Base-by-base conservation (phyloP, 2,329 filamentous ascomycete genomes). In the Xylaria sp. region DNA sequence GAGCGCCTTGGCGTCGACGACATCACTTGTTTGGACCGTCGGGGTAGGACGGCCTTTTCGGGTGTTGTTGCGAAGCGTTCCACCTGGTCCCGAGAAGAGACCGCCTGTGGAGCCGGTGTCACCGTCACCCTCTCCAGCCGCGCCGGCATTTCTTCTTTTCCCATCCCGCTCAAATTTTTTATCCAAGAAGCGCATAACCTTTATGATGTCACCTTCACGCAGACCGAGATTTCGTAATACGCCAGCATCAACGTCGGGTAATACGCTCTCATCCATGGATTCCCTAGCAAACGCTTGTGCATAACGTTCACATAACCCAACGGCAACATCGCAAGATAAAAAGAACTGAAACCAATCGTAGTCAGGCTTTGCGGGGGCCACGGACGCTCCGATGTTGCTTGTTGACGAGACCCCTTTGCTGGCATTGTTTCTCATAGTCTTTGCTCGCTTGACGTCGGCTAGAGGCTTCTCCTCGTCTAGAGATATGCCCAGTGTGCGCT, bases 301-400 rank as follows among this genome's bases (percentile, higher is more conserved):
- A 73, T 99, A 99, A 56, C 95, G 87, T 77, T 98, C 94, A 76
- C 95, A 99, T 46, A 97, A 88, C 60, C 96, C 92, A 49, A 94
- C 91, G 44, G 93, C 90, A 70, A 98, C 92, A 47, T 96, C 94
- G 74, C 93, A 96, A 65, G 89, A 88, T 40, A 99, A 80, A 82
- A 99, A 99, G 80, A 99, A 98, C 74, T 97, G 93, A 72, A 99
- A 99, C 95, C 95, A 99, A 75, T 99, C 95, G 74, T 98, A 96
- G 48, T 95, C 89, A 1, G 90, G 83, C 75, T 88, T 89, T 21
- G 78, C 75, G 47, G 81, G 79, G 67, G 90, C 83, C 31, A 92
- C 79, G 1, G 84, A 84, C n/a, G 85, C 88, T 11, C 89, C 89
- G 8, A 85, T 80, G 40, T 77, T 76, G 33, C 73, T 67, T 33